phyloP scores from a whole-genome alignment of 345 rosid species.

The Microcos paniculata region DNA sequence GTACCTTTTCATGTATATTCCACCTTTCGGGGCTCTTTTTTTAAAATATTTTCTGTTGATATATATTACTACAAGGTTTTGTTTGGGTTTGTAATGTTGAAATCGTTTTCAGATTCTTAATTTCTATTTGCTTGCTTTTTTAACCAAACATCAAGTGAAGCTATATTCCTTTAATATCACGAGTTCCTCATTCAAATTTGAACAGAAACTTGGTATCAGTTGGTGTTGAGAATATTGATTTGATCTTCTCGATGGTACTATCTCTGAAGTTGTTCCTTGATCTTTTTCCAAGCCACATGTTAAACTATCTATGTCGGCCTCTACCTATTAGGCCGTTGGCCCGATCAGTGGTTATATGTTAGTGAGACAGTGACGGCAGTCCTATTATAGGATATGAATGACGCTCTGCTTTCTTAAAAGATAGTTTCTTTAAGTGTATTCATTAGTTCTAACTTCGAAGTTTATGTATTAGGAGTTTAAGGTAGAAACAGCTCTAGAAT shows the following conservation, averaged over 20 bases:
- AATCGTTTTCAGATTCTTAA: background rate
- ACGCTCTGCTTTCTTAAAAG: background rate
- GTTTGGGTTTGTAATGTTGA: background rate
- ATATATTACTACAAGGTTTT: background rate
- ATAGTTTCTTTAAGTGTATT: background rate
- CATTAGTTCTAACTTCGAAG: background rate
- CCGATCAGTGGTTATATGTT: background rate
- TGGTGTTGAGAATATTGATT: background rate
- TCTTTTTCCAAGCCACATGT: background rate
- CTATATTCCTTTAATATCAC: background rate
- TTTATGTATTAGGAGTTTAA: too few species aligned
- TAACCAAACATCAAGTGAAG: background rate
- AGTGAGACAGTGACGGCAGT: background rate
- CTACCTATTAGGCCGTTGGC: background rate
- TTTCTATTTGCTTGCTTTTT: background rate
- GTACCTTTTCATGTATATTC: background rate
- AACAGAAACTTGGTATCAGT: background rate
- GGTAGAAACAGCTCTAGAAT: background rate
- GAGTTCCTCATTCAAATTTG: background rate
- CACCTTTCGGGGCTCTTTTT: too few species aligned
- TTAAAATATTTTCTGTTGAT: background rate
- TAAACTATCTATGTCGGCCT: background rate
- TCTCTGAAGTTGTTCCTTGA: background rate
- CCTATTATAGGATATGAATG: too few species aligned
- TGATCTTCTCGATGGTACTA: background rate